Conservation (phyloP, 495 filamentous ascomycete species). For the Neohortaea acidophila region DNA sequence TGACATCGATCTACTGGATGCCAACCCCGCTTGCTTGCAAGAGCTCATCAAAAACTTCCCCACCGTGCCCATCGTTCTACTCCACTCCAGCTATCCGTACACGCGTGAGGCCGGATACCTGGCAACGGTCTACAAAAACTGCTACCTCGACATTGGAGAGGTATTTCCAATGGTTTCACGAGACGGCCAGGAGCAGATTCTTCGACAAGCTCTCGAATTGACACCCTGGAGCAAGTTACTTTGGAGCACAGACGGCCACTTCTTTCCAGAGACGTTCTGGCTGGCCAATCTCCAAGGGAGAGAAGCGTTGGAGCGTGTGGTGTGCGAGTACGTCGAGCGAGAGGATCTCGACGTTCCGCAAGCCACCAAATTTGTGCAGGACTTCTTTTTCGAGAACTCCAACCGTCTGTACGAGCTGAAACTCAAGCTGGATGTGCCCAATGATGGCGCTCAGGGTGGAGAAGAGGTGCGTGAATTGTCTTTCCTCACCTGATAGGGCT, state of each 20-base stretch:
- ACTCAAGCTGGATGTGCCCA: conserved; percentile 3
- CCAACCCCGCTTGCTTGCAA: conserved; percentile 68
- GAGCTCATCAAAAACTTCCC: conserved; percentile 54
- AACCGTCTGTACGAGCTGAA: conserved; percentile 47
- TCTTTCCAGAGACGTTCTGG: conserved; percentile 70
- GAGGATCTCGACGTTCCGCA: conserved; percentile 42
- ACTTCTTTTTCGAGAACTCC: conserved; percentile 56
- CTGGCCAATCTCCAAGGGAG: conserved; percentile 66
- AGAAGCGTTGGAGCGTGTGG: conserved; percentile 54
- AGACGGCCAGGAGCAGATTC: conserved; percentile 58
- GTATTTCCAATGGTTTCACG: conserved; percentile 72
- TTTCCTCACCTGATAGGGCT: no score
- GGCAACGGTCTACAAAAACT: conserved; percentile 63
- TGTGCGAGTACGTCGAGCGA: conserved; percentile 45
- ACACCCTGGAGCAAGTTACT: conserved; percentile 62
- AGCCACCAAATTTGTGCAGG: conserved; percentile 41
- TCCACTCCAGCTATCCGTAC: conserved; percentile 77
- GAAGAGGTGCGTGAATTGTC: no score
- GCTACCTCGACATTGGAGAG: conserved; percentile 74
- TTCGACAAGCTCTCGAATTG: conserved; percentile 62
- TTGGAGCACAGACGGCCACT: conserved; percentile 78
- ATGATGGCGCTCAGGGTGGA: no score
- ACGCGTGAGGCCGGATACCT: conserved; percentile 72
- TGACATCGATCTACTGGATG: conserved; percentile 52
- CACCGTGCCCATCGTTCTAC: conserved; percentile 56